Percentiles rank a stretch among this genome's conserved stretches.
Evolutionary conservation across 2,329 filamentous ascomycete genomes (phyloP).

Genomic region (Pestalotiopsis sp.): DNA sequence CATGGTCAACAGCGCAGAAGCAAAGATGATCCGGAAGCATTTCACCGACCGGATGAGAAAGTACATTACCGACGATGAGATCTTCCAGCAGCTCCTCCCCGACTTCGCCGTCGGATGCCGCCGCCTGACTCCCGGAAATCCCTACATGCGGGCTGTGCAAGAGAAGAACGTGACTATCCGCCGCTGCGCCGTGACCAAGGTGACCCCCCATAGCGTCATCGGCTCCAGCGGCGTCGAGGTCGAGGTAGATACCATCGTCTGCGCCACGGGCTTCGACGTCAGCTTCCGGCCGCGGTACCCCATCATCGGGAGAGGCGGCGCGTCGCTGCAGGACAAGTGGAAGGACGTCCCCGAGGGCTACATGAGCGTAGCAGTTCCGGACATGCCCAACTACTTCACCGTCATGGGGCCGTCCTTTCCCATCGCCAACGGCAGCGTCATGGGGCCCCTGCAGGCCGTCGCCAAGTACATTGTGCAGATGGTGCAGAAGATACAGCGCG

Average conservation of each 20-base stretch:
- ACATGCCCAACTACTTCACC: constrained; percentile 21
- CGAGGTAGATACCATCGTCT: constrained; percentile 5
- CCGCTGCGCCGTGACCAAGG: neutral
- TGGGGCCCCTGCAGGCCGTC: constrained; percentile 26
- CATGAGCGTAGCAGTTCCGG: constrained; percentile 11
- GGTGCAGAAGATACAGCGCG: constrained; percentile 29
- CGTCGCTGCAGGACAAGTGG: constrained; percentile 22
- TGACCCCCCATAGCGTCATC: neutral
- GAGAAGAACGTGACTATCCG: neutral
- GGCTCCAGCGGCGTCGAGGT: neutral
- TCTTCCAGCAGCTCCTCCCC: neutral
- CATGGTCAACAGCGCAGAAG: constrained; percentile 3
- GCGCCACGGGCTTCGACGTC: constrained; percentile 8
- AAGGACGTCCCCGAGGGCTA: constrained; percentile 19
- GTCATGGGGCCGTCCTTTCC: constrained; percentile 30
- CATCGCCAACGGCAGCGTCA: constrained; percentile 28
- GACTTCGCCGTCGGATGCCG: constrained; percentile 5
- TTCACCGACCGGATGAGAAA: constrained; percentile 43
- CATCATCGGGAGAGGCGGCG: constrained; percentile 22
- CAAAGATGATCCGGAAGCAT: constrained; percentile 45
- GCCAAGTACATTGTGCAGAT: constrained; percentile 33
- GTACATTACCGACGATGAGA: constrained; percentile 21
- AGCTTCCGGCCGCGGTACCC: constrained; percentile 20
- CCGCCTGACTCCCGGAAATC: neutral
- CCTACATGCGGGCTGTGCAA: neutral